Conservation (phyloP, 495 filamentous ascomycete species). For the Letharia lupina region DNA sequence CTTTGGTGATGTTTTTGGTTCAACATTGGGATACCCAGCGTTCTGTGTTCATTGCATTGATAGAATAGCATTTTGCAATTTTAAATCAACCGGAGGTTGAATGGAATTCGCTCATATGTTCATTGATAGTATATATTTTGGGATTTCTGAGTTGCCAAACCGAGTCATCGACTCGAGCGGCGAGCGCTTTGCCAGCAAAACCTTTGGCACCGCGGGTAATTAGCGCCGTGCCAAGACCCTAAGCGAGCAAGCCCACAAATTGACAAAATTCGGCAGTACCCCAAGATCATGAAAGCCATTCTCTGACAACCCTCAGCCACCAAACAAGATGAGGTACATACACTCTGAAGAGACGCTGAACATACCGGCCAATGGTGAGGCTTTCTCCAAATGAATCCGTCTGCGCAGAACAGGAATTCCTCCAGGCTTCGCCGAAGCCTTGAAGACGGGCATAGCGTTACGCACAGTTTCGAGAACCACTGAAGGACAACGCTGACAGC, state of each 20-base stretch:
- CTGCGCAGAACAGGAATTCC: background rate
- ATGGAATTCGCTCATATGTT: too few species aligned
- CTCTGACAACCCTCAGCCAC: background rate
- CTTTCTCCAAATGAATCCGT: constrained; percentile 21
- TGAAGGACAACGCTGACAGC: constrained; percentile 8
- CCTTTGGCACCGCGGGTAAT: background rate
- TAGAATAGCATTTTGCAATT: background rate
- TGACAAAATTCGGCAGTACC: background rate
- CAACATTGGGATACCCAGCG: constrained; percentile 7
- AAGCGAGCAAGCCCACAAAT: constrained; percentile 15
- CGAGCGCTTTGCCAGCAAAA: too few species aligned
- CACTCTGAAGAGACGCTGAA: constrained; percentile 88
- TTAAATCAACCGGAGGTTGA: background rate
- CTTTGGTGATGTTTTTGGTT: constrained; percentile 4
- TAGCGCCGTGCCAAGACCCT: constrained; percentile 7
- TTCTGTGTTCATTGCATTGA: background rate
- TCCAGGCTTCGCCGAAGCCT: background rate
- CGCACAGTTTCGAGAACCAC: background rate
- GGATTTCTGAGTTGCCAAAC: too few species aligned
- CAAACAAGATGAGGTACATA: constrained; percentile 92
- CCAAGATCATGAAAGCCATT: constrained; percentile 5
- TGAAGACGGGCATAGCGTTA: background rate
- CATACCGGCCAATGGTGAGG: constrained; percentile 94
- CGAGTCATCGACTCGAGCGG: too few species aligned
- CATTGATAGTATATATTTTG: too few species aligned